A percentile compares a stretch with the other conserved stretches of the same genome.
Conservation (phyloP, 2,329 filamentous ascomycete genomes). For the Phyllachora maydis region DNA sequence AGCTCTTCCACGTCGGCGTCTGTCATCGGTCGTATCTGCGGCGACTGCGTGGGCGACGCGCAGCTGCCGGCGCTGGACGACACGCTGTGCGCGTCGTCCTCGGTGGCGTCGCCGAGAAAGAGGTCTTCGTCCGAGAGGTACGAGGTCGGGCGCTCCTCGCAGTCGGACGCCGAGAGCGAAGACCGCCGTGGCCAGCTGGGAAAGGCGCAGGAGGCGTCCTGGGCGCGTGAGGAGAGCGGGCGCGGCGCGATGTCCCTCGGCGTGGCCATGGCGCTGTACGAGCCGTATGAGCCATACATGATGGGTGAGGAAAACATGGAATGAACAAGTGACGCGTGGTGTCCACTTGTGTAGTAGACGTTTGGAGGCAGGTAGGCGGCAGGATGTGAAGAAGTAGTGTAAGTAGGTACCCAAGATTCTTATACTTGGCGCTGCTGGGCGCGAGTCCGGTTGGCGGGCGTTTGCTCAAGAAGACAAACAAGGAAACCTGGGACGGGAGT, state of each 20-base stretch:
- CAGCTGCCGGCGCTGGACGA: conserved; percentile 23
- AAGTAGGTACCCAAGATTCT: too few relatives aligned
- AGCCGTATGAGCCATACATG: conserved; percentile 20
- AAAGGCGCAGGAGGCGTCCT: conserved; percentile 28
- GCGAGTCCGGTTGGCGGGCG: too few relatives aligned
- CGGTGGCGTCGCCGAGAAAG: conserved; percentile 23
- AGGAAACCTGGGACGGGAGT: too few relatives aligned
- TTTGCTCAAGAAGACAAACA: too few relatives aligned
- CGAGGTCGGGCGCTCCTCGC: conserved; percentile 24
- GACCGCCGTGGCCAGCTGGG: conserved; percentile 36
- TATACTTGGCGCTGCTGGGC: too few relatives aligned
- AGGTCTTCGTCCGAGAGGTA: conserved; percentile 44
- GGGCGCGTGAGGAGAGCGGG: conserved; percentile 14
- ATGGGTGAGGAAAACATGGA: too few relatives aligned
- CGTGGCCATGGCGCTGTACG: conserved; percentile 25
- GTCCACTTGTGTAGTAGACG: too few relatives aligned
- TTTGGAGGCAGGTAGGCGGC: too few relatives aligned
- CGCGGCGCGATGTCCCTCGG: conserved; percentile 24
- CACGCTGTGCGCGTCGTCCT: conserved; percentile 26
- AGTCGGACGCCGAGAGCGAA: conserved; percentile 22
- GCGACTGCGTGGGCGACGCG: conserved; percentile 6
- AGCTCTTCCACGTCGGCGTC: too few relatives aligned
- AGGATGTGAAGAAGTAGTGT: too few relatives aligned
- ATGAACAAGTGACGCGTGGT: too few relatives aligned
- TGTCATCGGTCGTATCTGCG: conserved; percentile 13